Conservation (phyloP, 2,329 filamentous ascomycete species). For the Aspergillus oerlinghausenensis region DNA sequence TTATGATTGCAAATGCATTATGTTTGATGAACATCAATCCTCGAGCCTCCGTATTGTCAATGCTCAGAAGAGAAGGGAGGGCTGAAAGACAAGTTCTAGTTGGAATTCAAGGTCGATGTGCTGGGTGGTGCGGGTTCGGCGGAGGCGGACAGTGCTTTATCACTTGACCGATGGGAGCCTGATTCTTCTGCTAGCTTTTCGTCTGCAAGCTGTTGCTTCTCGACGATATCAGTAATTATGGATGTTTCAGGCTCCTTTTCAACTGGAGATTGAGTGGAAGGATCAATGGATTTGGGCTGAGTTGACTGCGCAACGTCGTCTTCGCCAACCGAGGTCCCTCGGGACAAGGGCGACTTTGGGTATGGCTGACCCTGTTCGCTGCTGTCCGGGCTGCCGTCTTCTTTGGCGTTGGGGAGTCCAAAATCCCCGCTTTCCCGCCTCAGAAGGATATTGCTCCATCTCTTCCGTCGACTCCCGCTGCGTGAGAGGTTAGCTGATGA, state of each 20-base stretch:
- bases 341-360: constrained; percentile 30
- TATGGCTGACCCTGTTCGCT: constrained; percentile 19
- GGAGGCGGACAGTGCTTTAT: neutral
- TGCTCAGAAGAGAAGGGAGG: neutral
- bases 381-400: constrained; percentile 16
- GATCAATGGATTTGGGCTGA: neutral
- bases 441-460: constrained; percentile 35
- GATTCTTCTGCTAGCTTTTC: neutral
- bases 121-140: neutral
- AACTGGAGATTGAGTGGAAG: neutral
- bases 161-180: neutral
- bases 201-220: neutral
- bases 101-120: neutral
- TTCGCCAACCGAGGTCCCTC: constrained; percentile 22
- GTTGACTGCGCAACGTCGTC: constrained; percentile 5
- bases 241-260: neutral
- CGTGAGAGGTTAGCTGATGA: constrained; percentile 22
- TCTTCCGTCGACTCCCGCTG: constrained; percentile 31
- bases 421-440: constrained; percentile 31
- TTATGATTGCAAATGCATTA: neutral
- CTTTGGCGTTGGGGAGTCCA: constrained; percentile 14
- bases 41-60: too few species aligned
- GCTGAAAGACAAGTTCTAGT: neutral
- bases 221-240: neutral
- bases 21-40: too few species aligned